Evolutionary conservation across 1,284 basidiomycete genomes (phyloP).

Genomic region (Microstroma glucosiphilum): DNA sequence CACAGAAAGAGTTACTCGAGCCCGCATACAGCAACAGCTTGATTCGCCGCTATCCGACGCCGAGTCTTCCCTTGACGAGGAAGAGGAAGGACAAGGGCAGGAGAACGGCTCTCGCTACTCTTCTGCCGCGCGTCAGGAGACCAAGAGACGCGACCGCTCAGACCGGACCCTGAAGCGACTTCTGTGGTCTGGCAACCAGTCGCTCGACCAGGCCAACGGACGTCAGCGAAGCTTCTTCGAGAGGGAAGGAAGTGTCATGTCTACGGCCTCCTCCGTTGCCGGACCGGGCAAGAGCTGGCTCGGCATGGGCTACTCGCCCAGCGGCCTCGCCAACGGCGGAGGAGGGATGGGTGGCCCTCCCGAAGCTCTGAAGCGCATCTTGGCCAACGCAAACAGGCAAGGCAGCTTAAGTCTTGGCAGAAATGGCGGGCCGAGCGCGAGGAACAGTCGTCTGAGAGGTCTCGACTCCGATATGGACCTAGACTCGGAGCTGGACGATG

Average conservation of each 20-base stretch:
- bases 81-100: background rate
- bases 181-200: background rate
- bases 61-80: background rate
- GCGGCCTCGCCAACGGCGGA: background rate
- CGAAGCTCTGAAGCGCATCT: background rate
- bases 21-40: background rate
- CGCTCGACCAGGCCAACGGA: background rate
- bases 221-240: background rate
- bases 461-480: background rate
- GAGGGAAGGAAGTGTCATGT: background rate
- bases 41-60: background rate
- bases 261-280: background rate
- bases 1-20: background rate
- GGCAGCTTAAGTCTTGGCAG: background rate
- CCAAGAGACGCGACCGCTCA: background rate
- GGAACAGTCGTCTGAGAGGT: slow-evolving; percentile 1
- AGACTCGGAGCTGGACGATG: background rate
- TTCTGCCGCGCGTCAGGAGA: background rate
- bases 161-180: background rate
- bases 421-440: background rate
- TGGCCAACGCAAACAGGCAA: background rate
- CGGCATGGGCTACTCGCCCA: background rate
- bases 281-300: background rate
- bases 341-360: background rate
- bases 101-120: background rate